Conservation (phyloP, 495 filamentous ascomycete genomes). For the Pyrenula aspistea region DNA sequence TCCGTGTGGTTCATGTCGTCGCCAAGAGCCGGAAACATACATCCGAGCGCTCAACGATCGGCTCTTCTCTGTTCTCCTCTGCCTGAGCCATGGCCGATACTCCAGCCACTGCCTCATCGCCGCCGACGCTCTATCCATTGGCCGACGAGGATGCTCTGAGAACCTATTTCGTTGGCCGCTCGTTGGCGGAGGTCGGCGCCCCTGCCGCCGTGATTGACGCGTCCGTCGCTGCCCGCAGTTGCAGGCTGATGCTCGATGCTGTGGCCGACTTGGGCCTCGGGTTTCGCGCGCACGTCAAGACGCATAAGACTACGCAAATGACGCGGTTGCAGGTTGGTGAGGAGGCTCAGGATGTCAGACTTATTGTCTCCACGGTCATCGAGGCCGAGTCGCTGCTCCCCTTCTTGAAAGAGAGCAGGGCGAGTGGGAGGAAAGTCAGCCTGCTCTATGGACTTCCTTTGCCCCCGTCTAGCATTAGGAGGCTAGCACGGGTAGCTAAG, state of each 20-base stretch:
- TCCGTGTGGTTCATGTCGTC: no score
- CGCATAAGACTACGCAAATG: slow-evolving; percentile 75
- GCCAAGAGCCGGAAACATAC: no score
- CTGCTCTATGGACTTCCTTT: slow-evolving; percentile 71
- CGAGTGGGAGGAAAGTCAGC: slow-evolving; percentile 38
- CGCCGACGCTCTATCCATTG: not conserved
- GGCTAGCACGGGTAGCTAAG: slow-evolving; percentile 40
- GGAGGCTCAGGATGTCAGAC: slow-evolving; percentile 34
- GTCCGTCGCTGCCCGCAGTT: slow-evolving; percentile 56
- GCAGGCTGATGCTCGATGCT: slow-evolving; percentile 59
- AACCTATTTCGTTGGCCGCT: slow-evolving; percentile 47
- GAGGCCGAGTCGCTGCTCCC: slow-evolving; percentile 63
- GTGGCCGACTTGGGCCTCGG: slow-evolving; percentile 32
- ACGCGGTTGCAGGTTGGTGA: slow-evolving; percentile 62
- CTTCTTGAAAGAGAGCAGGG: slow-evolving; percentile 45
- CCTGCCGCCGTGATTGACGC: slow-evolving; percentile 62
- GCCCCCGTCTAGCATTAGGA: slow-evolving; percentile 43
- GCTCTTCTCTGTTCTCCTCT: no score
- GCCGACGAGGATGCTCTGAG: slow-evolving; percentile 17
- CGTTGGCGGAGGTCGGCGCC: slow-evolving; percentile 45
- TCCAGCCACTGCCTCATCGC: not conserved
- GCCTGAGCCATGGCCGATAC: not conserved
- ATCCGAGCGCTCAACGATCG: no score
- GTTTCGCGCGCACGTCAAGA: slow-evolving; percentile 77
- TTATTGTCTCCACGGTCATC: slow-evolving; percentile 67